Evolutionary conservation across 75 land plant genomes (phyloP).

Genomic region (Ceratopteris richardii): DNA sequence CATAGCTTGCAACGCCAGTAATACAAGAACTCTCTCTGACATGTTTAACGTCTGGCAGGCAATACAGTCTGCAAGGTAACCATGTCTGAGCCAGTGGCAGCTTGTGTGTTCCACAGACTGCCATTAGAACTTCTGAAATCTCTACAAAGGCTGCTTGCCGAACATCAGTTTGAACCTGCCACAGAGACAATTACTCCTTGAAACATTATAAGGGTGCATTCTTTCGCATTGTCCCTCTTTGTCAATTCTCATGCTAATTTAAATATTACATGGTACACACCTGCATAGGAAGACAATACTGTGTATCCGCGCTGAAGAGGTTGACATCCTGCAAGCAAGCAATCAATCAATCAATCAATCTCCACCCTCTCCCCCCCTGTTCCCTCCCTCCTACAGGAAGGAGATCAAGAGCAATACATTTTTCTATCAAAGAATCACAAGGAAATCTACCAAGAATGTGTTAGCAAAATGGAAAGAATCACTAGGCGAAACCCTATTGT

Average conservation of each 20-base stretch:
- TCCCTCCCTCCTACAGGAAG: too few species aligned
- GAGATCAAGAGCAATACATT: too few species aligned
- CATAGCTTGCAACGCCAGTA: slow-evolving; percentile 1
- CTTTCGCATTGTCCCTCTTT: too few species aligned
- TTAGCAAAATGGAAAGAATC: too few species aligned
- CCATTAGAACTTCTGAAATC: slow-evolving; percentile 34
- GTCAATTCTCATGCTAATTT: too few species aligned
- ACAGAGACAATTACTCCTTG: not conserved
- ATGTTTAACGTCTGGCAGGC: not conserved
- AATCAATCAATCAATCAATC: too few species aligned
- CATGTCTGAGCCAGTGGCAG: slow-evolving; percentile 46
- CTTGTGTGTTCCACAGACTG: slow-evolving; percentile 36
- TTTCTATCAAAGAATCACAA: too few species aligned
- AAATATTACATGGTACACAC: not conserved
- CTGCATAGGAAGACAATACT: slow-evolving; percentile 2
- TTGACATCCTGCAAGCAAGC: not conserved
- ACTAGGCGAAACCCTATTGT: too few species aligned
- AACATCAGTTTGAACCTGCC: slow-evolving; percentile 20
- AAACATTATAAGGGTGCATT: not conserved
- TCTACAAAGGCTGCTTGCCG: slow-evolving; percentile 32
- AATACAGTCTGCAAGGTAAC: slow-evolving; percentile 29
- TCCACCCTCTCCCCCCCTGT: too few species aligned
- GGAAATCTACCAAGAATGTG: too few species aligned
- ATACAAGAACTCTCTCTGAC: not conserved
- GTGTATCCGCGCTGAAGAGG: not conserved